Conservation (phyloP, 805 yeast genomes). For the Candida parachauliodes region DNA sequence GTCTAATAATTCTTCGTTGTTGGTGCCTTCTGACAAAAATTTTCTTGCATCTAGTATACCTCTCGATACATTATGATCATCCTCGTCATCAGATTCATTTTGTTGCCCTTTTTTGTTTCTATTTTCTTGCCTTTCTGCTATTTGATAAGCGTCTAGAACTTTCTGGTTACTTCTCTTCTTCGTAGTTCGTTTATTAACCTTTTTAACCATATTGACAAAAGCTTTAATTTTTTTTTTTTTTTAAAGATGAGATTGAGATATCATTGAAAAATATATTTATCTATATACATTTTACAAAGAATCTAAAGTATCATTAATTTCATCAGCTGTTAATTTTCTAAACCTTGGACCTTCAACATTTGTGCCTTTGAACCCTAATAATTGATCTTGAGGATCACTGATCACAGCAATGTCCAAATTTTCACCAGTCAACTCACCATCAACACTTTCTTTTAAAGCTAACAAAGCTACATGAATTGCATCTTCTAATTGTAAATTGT, state of each 20-base stretch:
- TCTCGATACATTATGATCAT: conserved; percentile 21
- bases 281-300: conserved; percentile 64
- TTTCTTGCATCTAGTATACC: conserved; percentile 42
- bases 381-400: conserved; percentile 75
- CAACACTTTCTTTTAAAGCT: conserved; percentile 93
- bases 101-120: conserved; percentile 17
- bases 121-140: conserved; percentile 38
- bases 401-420: conserved; percentile 90
- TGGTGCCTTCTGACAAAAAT: conserved; percentile 23
- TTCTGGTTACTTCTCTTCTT: conserved; percentile 34
- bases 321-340: conserved; percentile 79
- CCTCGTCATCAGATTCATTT: conserved; percentile 20
- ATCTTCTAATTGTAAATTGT: conserved; percentile 93
- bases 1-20: conserved; percentile 41
- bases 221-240: conserved; percentile 1
- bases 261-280: conserved; percentile 15
- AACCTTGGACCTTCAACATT: conserved; percentile 84
- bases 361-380: conserved; percentile 85
- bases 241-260: conserved; percentile 4
- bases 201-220: conserved; percentile 4
- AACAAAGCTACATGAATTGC: conserved; percentile 94
- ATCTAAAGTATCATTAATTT: conserved; percentile 92
- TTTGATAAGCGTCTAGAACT: conserved; percentile 42
- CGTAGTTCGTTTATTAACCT: conserved; percentile 9
- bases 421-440: conserved; percentile 96